These are phyloP conservation scores for Suhomyces faveliae DNA, from an alignment of 805 yeast species.

Conservation along the genomic window DNA sequence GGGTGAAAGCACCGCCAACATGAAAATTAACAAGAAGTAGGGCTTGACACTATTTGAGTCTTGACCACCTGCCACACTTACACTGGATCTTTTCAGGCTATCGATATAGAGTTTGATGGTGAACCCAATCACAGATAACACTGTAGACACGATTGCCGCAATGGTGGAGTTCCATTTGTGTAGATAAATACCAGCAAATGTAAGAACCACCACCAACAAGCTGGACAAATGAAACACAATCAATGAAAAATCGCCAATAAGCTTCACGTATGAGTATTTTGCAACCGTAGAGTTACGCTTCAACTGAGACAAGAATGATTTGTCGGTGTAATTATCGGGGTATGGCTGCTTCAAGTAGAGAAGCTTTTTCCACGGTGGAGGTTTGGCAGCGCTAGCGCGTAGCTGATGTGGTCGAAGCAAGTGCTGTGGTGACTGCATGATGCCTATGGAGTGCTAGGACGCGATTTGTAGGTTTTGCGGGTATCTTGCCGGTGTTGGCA, in stretches of 20 bases:
- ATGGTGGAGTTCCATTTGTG: slow-evolving; percentile 48
- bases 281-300: slow-evolving; percentile 74
- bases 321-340: slow-evolving; percentile 89
- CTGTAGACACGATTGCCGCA: slow-evolving; percentile 33
- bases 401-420: not conserved
- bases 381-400: not conserved
- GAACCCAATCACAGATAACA: slow-evolving; percentile 34
- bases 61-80: not conserved
- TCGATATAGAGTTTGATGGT: slow-evolving; percentile 11
- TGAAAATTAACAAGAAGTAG: slow-evolving; percentile 63
- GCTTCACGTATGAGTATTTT: slow-evolving; percentile 58
- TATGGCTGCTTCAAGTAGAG: slow-evolving; percentile 82
- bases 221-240: slow-evolving; percentile 65
- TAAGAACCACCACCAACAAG: slow-evolving; percentile 60
- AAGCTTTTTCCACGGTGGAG: slow-evolving; percentile 72
- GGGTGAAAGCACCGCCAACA: slow-evolving; percentile 79
- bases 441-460: too few species aligned
- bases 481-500: not conserved
- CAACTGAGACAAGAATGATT: slow-evolving; percentile 75
- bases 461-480: too few species aligned
- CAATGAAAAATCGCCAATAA: slow-evolving; percentile 70
- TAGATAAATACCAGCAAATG: slow-evolving; percentile 62
- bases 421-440: not conserved
- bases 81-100: not conserved
- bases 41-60: slow-evolving; percentile 49